Evolutionary conservation across 768 basidiomycete species (phyloP), one percentile per base, ranked within the genome.

Genomic region (Suillus subalutaceus): DNA sequence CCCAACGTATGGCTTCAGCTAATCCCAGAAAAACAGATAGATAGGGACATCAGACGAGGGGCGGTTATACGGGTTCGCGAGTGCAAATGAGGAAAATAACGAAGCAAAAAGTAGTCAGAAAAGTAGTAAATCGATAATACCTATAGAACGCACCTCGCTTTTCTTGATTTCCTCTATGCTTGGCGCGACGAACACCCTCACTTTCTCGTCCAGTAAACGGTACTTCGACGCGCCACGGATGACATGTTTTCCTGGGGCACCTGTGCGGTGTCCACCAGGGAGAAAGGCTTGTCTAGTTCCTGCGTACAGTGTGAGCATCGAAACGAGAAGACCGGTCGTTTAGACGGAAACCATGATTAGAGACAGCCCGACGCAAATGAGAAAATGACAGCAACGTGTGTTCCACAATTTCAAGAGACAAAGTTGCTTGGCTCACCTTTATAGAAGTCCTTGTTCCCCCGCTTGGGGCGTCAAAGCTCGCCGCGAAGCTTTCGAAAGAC

Each of bases 391-490:
- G 23, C 46, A 8, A 32, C 4, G 16, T 26, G 30, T 23, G 20
- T 23, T 35, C 7, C 15, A 38, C 23, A 10, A 59, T 18, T 40
- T 13, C 16, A 40, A 15, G 9, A 40, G 5, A 44, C 3, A 52
- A 18, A 9, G n/a, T 61, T 38, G 20, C 60, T 43, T 30, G 41
- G 66, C 79, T n/a, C 8, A 91, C 97, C 97, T 79, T 99, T 99
- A 84, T 97, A 98, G 75, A 84, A 98, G 74, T 99, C 94, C 73
- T 98, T 99, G 81, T 97, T 97, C 18, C 87, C 97, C 57, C 89
- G 80, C 77, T 98, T 98, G 0, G n/a, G 93, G 83, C 0, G 91
- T 95, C 60, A 99, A 81, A 2, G 95, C 86, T 32, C 88, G 82
- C 64, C 97, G 84, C 0, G 92, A 94, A 26, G 96, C 96, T 74